Evolutionary conservation across 2,329 filamentous ascomycete species (phyloP).

Genomic region (Nothophoma quercina): DNA sequence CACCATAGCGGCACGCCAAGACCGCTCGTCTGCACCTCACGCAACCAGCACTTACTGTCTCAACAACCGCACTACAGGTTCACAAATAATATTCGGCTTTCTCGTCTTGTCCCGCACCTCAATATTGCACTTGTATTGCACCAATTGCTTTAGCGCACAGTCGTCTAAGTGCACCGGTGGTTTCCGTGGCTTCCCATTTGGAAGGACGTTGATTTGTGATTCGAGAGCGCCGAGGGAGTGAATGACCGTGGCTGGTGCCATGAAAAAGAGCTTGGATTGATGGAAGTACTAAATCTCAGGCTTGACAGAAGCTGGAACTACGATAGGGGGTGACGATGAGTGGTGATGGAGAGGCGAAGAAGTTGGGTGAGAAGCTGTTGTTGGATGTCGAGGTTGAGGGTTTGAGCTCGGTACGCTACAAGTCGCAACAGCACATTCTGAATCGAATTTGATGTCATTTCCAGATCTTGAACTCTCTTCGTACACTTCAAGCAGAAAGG

Average conservation of each 20-base stretch:
- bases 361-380: conserved; percentile 63
- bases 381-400: conserved; percentile 43
- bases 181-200: conserved; percentile 62
- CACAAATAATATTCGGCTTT: conserved; percentile 58
- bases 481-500: conserved; percentile 26
- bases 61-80: conserved; percentile 66
- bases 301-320: conserved; percentile 1
- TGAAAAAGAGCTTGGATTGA: conserved; percentile 34
- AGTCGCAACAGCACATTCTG: background rate
- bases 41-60: conserved; percentile 58
- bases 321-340: conserved; percentile 23
- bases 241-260: conserved; percentile 64
- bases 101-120: conserved; percentile 49
- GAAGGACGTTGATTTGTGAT: conserved; percentile 59
- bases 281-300: conserved; percentile 4
- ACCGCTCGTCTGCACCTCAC: conserved; percentile 11
- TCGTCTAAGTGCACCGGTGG: conserved; percentile 60
- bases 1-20: conserved; percentile 28
- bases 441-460: background rate
- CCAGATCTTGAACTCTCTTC: conserved; percentile 53
- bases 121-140: conserved; percentile 69
- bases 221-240: conserved; percentile 63
- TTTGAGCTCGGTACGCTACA: conserved; percentile 36
- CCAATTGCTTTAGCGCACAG: conserved; percentile 66
- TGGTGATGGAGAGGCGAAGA: conserved; percentile 47